Conservation (phyloP, 2,329 filamentous ascomycete genomes). For the Claviceps paspali region DNA sequence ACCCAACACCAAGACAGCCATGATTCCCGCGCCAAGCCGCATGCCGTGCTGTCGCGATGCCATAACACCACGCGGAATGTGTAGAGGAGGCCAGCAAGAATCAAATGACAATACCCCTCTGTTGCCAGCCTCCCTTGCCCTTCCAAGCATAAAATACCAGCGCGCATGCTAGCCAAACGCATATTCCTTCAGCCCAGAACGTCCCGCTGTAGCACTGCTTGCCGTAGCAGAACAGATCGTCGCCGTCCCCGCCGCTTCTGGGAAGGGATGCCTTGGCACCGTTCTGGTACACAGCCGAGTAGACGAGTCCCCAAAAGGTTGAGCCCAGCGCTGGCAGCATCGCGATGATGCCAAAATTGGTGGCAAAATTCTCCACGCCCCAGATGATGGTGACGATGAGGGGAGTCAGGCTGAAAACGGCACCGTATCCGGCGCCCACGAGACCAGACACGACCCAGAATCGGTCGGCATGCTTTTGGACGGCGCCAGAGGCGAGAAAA, state of each 20-base stretch:
- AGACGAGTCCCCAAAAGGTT: conserved; percentile 81
- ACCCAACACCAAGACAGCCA: too few relatives aligned
- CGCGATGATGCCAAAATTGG: conserved; percentile 91
- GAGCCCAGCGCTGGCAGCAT: conserved; percentile 82
- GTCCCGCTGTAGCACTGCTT: conserved; percentile 63
- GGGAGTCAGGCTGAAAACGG: conserved; percentile 75
- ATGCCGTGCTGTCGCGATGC: too few relatives aligned
- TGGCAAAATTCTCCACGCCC: conserved; percentile 97
- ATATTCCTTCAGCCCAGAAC: conserved; percentile 75
- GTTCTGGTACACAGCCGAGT: conserved; percentile 63
- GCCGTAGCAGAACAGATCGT: conserved; percentile 61
- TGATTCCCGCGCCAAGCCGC: too few relatives aligned
- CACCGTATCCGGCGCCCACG: conserved; percentile 84
- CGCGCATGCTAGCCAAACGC: conserved; percentile 61
- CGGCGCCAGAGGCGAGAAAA: conserved; percentile 57
- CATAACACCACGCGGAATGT: too few relatives aligned
- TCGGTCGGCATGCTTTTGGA: conserved; percentile 59
- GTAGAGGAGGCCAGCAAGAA: background rate
- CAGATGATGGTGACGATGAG: conserved; percentile 95
- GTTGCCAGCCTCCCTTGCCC: conserved; percentile 59
- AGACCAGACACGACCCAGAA: conserved; percentile 78
- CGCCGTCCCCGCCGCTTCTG: conserved; percentile 18
- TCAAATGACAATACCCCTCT: conserved; percentile 52
- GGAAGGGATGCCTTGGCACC: conserved; percentile 32
- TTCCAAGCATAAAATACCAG: conserved; percentile 72